Evolutionary conservation across 1,284 basidiomycete genomes (phyloP).

Genomic region (Malassezia yamatoensis): DNA sequence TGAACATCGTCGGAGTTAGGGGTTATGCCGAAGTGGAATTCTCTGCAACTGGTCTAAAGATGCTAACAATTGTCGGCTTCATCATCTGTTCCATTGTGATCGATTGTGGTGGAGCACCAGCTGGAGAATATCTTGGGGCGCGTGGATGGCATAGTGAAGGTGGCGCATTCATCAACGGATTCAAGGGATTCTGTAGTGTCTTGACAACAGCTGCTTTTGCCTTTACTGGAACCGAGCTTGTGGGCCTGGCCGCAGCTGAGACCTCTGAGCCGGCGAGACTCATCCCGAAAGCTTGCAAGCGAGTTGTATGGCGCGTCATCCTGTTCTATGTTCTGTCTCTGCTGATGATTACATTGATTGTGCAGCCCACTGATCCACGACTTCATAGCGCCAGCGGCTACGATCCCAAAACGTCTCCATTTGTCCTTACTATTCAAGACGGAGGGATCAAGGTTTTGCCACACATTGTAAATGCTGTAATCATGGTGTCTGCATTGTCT

Average conservation of each 20-base stretch:
- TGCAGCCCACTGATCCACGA: constrained; percentile 25
- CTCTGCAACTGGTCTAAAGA: constrained; percentile 55
- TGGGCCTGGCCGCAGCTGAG: constrained; percentile 70
- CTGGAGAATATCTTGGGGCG: constrained; percentile 30
- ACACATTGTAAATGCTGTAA: constrained; percentile 52
- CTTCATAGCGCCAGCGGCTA: constrained; percentile 18
- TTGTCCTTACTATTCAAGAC: constrained; percentile 51
- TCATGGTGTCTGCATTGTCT: constrained; percentile 49
- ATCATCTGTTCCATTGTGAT: constrained; percentile 55
- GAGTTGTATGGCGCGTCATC: constrained; percentile 49
- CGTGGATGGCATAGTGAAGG: constrained; percentile 30
- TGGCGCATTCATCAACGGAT: constrained; percentile 49
- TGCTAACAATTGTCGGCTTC: constrained; percentile 54
- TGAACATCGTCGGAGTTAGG: constrained; percentile 36
- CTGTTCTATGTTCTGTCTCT: constrained; percentile 51
- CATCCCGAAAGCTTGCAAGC: constrained; percentile 31
- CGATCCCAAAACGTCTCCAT: constrained; percentile 51
- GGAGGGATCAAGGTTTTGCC: constrained; percentile 50
- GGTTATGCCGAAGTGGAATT: constrained; percentile 54
- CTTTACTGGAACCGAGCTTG: constrained; percentile 70
- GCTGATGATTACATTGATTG: constrained; percentile 35
- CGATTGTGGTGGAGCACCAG: constrained; percentile 34
- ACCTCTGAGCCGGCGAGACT: constrained; percentile 48
- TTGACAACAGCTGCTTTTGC: constrained; percentile 63
- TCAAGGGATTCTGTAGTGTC: constrained; percentile 48